phyloP scores from a whole-genome alignment of 1,139 yeast genomes.

The Schwanniomyces etchellsii region DNA sequence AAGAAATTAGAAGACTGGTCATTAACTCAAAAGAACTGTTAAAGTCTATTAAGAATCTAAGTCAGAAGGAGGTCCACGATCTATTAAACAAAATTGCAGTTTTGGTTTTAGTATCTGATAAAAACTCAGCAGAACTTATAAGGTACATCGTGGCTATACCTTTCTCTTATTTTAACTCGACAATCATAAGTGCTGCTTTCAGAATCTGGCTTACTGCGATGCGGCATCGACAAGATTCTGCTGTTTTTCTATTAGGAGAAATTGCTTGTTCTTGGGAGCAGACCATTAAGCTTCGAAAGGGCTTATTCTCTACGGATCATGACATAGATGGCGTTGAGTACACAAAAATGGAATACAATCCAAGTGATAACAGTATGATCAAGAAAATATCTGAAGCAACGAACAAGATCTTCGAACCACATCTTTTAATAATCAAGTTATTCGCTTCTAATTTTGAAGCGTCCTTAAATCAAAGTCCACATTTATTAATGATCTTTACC shows the following conservation, averaged over 20 bases:
- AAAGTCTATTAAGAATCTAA: constrained; percentile 9
- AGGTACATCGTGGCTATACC: constrained; percentile 67
- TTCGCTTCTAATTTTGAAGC: constrained; percentile 83
- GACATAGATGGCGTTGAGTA: constrained; percentile 65
- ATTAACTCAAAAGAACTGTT: constrained; percentile 10
- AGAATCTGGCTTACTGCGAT: constrained; percentile 79
- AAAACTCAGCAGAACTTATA: constrained; percentile 46
- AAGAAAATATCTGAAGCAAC: constrained; percentile 47
- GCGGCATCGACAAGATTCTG: constrained; percentile 54
- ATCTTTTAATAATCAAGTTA: constrained; percentile 60
- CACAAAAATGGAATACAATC: constrained; percentile 81
- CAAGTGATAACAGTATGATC: constrained; percentile 65
- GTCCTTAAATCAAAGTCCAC: constrained; percentile 66
- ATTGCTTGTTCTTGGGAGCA: constrained; percentile 65
- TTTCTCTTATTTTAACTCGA: constrained; percentile 56
- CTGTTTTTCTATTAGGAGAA: constrained; percentile 63
- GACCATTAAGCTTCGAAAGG: constrained; percentile 53
- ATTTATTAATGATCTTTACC: constrained; percentile 65
- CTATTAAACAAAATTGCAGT: constrained; percentile 48
- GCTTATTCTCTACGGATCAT: constrained; percentile 57
- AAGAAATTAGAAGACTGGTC: constrained; percentile 13
- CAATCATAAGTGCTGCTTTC: constrained; percentile 60
- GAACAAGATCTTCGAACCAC: constrained; percentile 62
- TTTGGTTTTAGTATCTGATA: constrained; percentile 39
- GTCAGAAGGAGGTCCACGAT: constrained; percentile 28